Conservation (phyloP, 352 stramenopile genomes). For the Globisporangium uncinulatum region DNA sequence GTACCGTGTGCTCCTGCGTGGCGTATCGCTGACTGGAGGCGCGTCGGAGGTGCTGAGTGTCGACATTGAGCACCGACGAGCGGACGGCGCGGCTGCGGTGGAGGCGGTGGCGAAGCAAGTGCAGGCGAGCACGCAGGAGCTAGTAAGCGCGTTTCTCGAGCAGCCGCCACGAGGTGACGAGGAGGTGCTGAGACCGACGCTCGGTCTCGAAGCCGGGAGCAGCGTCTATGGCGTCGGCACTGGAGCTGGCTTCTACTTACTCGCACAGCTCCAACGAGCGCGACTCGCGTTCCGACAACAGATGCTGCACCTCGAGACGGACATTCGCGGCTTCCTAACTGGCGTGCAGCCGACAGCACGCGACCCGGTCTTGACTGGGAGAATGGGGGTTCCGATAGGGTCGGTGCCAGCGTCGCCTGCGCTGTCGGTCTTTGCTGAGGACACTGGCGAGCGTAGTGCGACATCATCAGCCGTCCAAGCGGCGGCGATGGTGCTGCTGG, state of each 20-base stretch:
- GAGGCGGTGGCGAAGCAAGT: not conserved
- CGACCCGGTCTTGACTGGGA: not conserved
- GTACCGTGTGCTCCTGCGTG: constrained; percentile 10
- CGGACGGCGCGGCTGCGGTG: constrained; percentile 1
- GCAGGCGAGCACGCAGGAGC: not conserved
- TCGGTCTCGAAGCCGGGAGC: constrained; percentile 22
- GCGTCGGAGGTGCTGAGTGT: constrained; percentile 9
- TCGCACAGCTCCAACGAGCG: constrained; percentile 20
- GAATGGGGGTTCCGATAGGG: not conserved
- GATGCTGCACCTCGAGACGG: constrained; percentile 29
- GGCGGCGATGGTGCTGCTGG: constrained; percentile 5
- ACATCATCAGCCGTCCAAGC: not conserved
- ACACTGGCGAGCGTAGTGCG: not conserved
- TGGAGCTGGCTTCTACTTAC: constrained; percentile 44
- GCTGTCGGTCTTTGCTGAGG: constrained; percentile 11
- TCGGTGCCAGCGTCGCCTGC: not conserved
- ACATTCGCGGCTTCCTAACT: constrained; percentile 44
- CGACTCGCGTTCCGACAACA: constrained; percentile 18
- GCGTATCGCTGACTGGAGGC: not conserved
- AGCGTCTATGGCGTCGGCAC: constrained; percentile 15
- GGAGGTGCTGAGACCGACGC: constrained; percentile 32
- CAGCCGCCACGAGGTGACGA: constrained; percentile 35
- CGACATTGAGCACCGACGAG: constrained; percentile 4
- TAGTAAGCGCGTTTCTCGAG: constrained; percentile 13
- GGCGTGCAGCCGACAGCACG: constrained; percentile 28